Evolutionary conservation across 2,329 filamentous ascomycete species (phyloP).

Genomic region (Alternaria infectoria): DNA sequence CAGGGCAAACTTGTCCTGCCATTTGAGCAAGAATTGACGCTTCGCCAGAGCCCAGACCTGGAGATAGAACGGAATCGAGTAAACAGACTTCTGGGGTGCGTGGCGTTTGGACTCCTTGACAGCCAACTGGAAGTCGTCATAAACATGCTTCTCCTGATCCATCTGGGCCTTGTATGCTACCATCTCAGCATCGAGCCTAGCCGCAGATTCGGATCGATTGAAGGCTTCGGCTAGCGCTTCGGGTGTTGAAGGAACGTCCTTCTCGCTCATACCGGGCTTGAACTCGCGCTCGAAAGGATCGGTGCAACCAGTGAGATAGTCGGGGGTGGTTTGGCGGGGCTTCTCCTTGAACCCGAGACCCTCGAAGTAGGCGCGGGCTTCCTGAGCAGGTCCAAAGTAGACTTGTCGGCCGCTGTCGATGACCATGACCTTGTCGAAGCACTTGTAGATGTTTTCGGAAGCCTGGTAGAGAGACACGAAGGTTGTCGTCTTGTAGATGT

Average conservation of each 20-base stretch:
- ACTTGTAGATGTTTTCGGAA: conserved; percentile 78
- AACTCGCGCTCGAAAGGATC: conserved; percentile 85
- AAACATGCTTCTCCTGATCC: conserved; percentile 67
- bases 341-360: conserved; percentile 75
- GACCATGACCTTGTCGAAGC: conserved; percentile 84
- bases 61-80: conserved; percentile 80
- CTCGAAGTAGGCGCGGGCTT: conserved; percentile 78
- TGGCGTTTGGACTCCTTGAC: conserved; percentile 80
- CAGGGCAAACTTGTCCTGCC: conserved; percentile 83
- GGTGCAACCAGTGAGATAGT: conserved; percentile 82
- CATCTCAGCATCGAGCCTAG: conserved; percentile 70
- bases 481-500: conserved; percentile 82
- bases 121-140: conserved; percentile 78
- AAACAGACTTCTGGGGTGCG: conserved; percentile 75
- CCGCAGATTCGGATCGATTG: conserved; percentile 66
- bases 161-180: conserved; percentile 69
- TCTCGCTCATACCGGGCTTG: conserved; percentile 67
- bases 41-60: conserved; percentile 86
- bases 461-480: conserved; percentile 89
- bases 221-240: conserved; percentile 74
- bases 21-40: conserved; percentile 83
- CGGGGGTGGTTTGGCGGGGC: conserved; percentile 78
- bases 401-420: conserved; percentile 78
- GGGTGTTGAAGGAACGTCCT: conserved; percentile 72
- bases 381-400: conserved; percentile 72